These are phyloP conservation scores for Fusarium nygamai DNA, from an alignment of 2,329 filamentous ascomycete genomes.

Conservation along the genomic window DNA sequence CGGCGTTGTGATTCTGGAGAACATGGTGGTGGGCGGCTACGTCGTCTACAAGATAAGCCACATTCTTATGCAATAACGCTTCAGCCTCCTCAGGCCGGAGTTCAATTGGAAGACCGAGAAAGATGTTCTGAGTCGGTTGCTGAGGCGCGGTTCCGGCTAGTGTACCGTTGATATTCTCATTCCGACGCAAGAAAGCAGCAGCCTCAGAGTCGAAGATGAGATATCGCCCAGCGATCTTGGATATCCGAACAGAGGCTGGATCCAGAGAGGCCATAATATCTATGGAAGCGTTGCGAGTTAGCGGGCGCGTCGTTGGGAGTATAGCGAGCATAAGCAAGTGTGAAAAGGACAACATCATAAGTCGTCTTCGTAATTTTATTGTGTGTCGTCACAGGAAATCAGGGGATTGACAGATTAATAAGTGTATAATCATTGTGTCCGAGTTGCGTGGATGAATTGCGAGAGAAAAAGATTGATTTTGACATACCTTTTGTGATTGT, in stretches of 20 bases:
- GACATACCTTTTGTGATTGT: slow-evolving; percentile 34
- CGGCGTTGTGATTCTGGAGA: slow-evolving; percentile 66
- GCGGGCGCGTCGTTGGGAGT: slow-evolving; percentile 16
- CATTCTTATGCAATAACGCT: slow-evolving; percentile 79
- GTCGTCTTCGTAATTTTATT: slow-evolving; percentile 57
- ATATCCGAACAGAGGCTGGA: slow-evolving; percentile 74
- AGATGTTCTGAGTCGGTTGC: slow-evolving; percentile 93
- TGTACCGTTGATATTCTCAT: slow-evolving; percentile 86
- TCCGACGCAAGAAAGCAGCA: slow-evolving; percentile 79
- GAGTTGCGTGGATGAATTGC: slow-evolving; percentile 1
- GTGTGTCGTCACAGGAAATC: slow-evolving; percentile 58
- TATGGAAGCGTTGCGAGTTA: slow-evolving; percentile 29
- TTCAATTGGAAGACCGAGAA: slow-evolving; percentile 87
- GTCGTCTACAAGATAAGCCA: slow-evolving; percentile 86
- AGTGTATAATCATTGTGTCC: slow-evolving; percentile 59
- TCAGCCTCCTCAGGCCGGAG: slow-evolving; percentile 90
- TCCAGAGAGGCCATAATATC: slow-evolving; percentile 37
- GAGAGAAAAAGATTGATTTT: background rate
- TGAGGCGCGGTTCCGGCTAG: slow-evolving; percentile 90
- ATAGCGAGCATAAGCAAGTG: slow-evolving; percentile 10
- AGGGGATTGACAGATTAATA: slow-evolving; percentile 71
- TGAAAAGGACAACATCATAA: slow-evolving; percentile 48
- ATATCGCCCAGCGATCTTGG: slow-evolving; percentile 81
- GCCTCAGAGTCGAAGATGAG: slow-evolving; percentile 89
- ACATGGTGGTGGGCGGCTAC: slow-evolving; percentile 72